These are phyloP conservation scores for Hemisphaericaspora nanyangensis DNA, from an alignment of 805 yeast species.

Conservation along the genomic window DNA sequence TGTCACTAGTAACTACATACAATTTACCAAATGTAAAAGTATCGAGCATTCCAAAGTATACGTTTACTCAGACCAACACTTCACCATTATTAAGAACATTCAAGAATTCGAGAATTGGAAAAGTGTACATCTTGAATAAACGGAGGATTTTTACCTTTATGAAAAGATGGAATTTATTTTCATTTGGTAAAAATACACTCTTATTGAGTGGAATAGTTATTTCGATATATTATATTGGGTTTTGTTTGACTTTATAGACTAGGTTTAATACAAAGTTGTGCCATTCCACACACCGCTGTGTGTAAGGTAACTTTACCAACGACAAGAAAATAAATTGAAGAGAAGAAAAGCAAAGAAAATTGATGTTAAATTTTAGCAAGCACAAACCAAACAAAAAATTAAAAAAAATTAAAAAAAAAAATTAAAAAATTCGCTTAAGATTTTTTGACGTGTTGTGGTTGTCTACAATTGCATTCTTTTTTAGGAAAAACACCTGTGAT, in stretches of 20 bases:
- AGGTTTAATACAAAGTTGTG: too few species aligned
- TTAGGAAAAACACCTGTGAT: too few species aligned
- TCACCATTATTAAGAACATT: slow-evolving; percentile 1
- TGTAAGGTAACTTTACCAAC: too few species aligned
- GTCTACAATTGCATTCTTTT: too few species aligned
- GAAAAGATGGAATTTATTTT: slow-evolving; percentile 17
- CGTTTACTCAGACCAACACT: slow-evolving; percentile 14
- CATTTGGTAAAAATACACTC: slow-evolving; percentile 18
- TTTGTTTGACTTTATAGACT: slow-evolving; percentile 17
- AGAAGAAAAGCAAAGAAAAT: too few species aligned
- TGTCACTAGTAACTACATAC: slow-evolving; percentile 1
- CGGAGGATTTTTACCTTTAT: slow-evolving; percentile 5
- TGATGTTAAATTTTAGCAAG: too few species aligned
- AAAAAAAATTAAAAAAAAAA: too few species aligned
- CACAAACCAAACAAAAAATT: too few species aligned
- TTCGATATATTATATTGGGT: slow-evolving; percentile 18
- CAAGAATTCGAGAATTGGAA: slow-evolving; percentile 6
- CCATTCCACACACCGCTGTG: too few species aligned
- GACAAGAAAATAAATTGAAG: too few species aligned
- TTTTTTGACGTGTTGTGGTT: too few species aligned
- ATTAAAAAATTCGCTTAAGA: too few species aligned
- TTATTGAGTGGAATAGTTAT: slow-evolving; percentile 17
- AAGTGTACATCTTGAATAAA: background rate
- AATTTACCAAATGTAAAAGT: slow-evolving; percentile 4
- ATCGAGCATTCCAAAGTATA: slow-evolving; percentile 20